Conservation (phyloP, 2,329 filamentous ascomycete species). For the Penicillium freii region DNA sequence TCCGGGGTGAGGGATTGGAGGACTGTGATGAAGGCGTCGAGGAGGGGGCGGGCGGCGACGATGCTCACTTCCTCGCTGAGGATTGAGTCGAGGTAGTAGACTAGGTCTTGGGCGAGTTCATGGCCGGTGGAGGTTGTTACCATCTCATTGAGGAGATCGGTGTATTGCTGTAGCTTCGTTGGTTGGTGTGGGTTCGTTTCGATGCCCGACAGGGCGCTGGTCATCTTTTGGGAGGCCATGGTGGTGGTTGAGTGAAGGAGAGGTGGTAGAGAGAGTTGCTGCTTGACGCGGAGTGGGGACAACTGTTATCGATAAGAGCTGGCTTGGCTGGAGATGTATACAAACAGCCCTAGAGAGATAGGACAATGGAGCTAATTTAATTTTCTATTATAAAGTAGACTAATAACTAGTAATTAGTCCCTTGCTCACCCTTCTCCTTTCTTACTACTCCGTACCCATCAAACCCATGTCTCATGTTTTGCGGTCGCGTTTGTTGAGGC, state of each 20-base stretch:
- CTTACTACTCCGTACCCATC: too few relatives aligned
- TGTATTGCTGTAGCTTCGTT: slow-evolving; percentile 57
- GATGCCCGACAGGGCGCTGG: slow-evolving; percentile 50
- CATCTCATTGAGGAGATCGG: slow-evolving; percentile 57
- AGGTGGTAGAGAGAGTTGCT: background rate
- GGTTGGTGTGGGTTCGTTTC: slow-evolving; percentile 48
- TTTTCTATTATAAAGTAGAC: too few relatives aligned
- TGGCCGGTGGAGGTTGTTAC: slow-evolving; percentile 46
- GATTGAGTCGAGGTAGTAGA: slow-evolving; percentile 66
- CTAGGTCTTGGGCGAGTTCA: slow-evolving; percentile 60
- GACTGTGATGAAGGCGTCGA: slow-evolving; percentile 65
- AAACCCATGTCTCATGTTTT: too few relatives aligned
- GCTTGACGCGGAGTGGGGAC: slow-evolving; percentile 1
- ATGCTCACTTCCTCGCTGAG: slow-evolving; percentile 70
- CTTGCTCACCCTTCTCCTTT: too few relatives aligned
- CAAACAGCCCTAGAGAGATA: too few relatives aligned
- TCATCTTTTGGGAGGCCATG: slow-evolving; percentile 54
- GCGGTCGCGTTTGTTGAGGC: too few relatives aligned
- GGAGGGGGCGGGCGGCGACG: slow-evolving; percentile 69
- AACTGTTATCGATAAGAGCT: slow-evolving; percentile 11
- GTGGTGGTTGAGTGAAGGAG: slow-evolving; percentile 20
- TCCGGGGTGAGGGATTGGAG: slow-evolving; percentile 56
- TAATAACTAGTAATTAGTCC: too few relatives aligned
- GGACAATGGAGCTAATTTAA: background rate
- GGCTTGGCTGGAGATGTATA: background rate